phyloP scores from a whole-genome alignment of 2,329 filamentous ascomycete genomes.

The Boeremia lycopersici region DNA sequence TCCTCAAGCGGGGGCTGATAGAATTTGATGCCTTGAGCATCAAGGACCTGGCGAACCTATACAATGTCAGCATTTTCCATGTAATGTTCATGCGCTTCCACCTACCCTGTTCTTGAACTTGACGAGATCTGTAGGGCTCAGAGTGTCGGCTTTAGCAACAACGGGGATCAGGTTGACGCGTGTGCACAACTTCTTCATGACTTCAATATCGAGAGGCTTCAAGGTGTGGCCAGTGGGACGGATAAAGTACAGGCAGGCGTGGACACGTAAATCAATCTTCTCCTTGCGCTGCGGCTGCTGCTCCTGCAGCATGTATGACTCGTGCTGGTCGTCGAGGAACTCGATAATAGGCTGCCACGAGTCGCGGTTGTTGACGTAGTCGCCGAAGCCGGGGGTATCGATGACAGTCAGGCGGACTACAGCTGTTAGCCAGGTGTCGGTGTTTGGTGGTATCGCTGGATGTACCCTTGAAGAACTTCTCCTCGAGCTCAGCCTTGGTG shows the following conservation, averaged over 20 bases:
- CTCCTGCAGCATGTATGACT: slow-evolving; percentile 99
- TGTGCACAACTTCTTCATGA: slow-evolving; percentile 98
- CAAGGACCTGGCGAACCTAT: slow-evolving; percentile 91
- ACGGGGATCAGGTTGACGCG: slow-evolving; percentile 98
- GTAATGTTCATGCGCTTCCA: slow-evolving; percentile 15
- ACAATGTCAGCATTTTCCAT: slow-evolving; percentile 20
- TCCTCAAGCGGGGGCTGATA: slow-evolving; percentile 98
- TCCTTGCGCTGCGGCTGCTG: slow-evolving; percentile 97
- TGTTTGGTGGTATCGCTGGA: not conserved
- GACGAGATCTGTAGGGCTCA: slow-evolving; percentile 88
- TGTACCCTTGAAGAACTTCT: slow-evolving; percentile 99
- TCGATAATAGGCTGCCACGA: slow-evolving; percentile 99
- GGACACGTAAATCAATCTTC: slow-evolving; percentile 99
- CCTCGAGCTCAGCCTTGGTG: slow-evolving; percentile 98
- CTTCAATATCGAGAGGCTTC: slow-evolving; percentile 98
- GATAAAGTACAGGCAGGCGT: slow-evolving; percentile 99
- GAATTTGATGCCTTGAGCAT: slow-evolving; percentile 99
- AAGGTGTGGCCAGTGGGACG: slow-evolving; percentile 96
- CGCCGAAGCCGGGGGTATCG: slow-evolving; percentile 97
- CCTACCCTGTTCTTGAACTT: slow-evolving; percentile 94
- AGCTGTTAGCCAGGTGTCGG: slow-evolving; percentile 27
- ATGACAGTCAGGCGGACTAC: slow-evolving; percentile 97
- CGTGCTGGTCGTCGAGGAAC: slow-evolving; percentile 99
- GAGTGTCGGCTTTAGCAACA: slow-evolving; percentile 96
- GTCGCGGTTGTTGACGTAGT: slow-evolving; percentile 99